phyloP scores from a whole-genome alignment of 2,329 filamentous ascomycete genomes.

The Aspergillus sp. region DNA sequence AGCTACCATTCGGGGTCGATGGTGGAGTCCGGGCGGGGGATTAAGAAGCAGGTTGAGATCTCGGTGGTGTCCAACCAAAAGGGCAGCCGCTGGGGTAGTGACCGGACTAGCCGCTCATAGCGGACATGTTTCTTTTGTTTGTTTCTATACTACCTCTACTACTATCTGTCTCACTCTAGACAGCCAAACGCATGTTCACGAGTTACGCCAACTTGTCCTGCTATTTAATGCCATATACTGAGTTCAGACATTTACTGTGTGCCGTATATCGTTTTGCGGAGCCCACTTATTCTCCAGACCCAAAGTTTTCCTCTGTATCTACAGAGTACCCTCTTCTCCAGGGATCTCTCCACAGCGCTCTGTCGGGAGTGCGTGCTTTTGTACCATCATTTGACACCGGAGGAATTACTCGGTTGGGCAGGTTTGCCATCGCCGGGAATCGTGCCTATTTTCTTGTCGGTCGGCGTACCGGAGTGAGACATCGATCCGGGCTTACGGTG shows the following conservation, averaged over 20 bases:
- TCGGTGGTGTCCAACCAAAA: conserved; percentile 18
- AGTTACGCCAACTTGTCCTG: too few relatives aligned
- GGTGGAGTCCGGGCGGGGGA: conserved; percentile 19
- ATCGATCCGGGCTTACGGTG: neutral
- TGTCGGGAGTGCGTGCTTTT: too few relatives aligned
- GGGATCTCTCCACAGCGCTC: neutral
- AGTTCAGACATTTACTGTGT: too few relatives aligned
- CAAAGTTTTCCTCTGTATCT: too few relatives aligned
- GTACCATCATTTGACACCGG: neutral
- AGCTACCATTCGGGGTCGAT: conserved; percentile 12
- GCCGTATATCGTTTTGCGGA: too few relatives aligned
- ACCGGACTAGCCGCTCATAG: neutral
- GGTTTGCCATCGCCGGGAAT: neutral
- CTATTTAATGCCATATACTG: too few relatives aligned
- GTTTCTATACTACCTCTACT: neutral
- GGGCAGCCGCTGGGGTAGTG: neutral
- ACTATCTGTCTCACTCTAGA: too few relatives aligned
- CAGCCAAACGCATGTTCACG: too few relatives aligned
- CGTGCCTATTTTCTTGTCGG: neutral
- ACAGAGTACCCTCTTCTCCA: neutral
- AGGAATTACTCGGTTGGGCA: neutral
- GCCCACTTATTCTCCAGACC: too few relatives aligned
- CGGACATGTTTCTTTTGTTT: neutral
- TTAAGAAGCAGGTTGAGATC: conserved; percentile 35
- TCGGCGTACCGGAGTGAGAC: neutral